Conservation (phyloP, 2,329 filamentous ascomycete genomes). For the Alternaria dauci region DNA sequence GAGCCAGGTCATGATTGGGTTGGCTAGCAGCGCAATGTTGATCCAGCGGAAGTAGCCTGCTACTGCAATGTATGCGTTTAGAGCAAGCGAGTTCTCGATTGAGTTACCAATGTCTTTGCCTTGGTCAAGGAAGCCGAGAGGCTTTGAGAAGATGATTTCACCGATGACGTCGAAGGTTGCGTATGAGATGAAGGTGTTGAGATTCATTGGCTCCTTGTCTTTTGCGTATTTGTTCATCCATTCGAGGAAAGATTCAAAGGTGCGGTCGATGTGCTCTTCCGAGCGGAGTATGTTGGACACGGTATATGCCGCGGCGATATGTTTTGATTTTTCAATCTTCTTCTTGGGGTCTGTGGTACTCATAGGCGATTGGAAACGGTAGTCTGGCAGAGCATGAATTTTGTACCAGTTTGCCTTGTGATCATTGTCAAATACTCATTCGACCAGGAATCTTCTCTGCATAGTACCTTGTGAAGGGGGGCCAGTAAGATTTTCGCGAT, state of each 20-base stretch:
- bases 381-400: conserved; percentile 52
- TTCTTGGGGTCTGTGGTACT: conserved; percentile 48
- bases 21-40: conserved; percentile 39
- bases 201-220: neutral
- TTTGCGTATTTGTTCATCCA: neutral
- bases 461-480: conserved; percentile 44
- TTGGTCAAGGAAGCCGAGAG: conserved; percentile 35
- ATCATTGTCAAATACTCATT: neutral
- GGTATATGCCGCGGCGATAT: conserved; percentile 31
- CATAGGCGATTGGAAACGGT: conserved; percentile 54
- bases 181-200: conserved; percentile 54
- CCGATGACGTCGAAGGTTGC: conserved; percentile 52
- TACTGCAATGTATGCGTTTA: conserved; percentile 4
- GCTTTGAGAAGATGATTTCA: conserved; percentile 47
- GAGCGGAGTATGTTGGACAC: conserved; percentile 38
- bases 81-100: conserved; percentile 38
- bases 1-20: conserved; percentile 49
- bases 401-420: conserved; percentile 45
- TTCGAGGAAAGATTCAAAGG: conserved; percentile 6
- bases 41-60: conserved; percentile 24
- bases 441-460: neutral
- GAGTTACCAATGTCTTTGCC: conserved; percentile 50
- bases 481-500: conserved; percentile 49
- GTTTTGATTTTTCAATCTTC: conserved; percentile 37
- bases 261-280: conserved; percentile 37